A percentile compares a stretch with the other conserved stretches of the same genome.
These are phyloP conservation scores for Colletotrichum tropicicola DNA, from an alignment of 2,329 filamentous ascomycete genomes.

Conservation along the genomic window DNA sequence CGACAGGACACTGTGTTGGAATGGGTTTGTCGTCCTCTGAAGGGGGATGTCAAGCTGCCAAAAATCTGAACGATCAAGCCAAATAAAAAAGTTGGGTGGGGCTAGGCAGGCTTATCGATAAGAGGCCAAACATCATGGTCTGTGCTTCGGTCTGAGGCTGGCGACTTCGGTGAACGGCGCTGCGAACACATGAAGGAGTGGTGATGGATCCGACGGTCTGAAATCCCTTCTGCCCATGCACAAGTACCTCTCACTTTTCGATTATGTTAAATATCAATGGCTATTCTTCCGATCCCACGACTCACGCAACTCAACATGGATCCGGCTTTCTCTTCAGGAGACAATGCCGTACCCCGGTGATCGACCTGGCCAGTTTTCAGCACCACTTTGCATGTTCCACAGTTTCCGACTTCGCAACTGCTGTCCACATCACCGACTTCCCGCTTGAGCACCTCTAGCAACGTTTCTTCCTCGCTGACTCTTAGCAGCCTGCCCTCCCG, in stretches of 20 bases:
- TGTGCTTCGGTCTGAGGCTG: too few relatives aligned
- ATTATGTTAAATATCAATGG: conserved; percentile 60
- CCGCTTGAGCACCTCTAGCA: conserved; percentile 56
- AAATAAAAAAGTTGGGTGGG: conserved; percentile 9
- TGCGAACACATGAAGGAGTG: too few relatives aligned
- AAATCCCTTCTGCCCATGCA: too few relatives aligned
- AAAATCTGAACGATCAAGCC: conserved; percentile 11
- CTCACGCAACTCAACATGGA: conserved; percentile 63
- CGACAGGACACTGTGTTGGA: not conserved
- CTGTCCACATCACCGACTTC: conserved; percentile 54
- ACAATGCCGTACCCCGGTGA: conserved; percentile 58
- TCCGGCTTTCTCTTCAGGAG: conserved; percentile 51
- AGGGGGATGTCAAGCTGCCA: not conserved
- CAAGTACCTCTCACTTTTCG: too few relatives aligned
- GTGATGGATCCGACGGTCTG: too few relatives aligned
- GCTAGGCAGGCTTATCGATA: conserved; percentile 4
- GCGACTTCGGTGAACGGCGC: too few relatives aligned
- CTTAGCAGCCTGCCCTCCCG: conserved; percentile 47
- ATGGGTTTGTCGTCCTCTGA: conserved; percentile 10
- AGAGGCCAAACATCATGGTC: too few relatives aligned
- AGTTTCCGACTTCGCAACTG: conserved; percentile 64
- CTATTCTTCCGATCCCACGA: conserved; percentile 58
- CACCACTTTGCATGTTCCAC: conserved; percentile 58
- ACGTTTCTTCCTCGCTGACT: conserved; percentile 57
- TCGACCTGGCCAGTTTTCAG: conserved; percentile 54